Percentiles rank a stretch among this genome's conserved stretches.
Conservation (phyloP, 2,329 filamentous ascomycete species). For the Chaetomium sp. region DNA sequence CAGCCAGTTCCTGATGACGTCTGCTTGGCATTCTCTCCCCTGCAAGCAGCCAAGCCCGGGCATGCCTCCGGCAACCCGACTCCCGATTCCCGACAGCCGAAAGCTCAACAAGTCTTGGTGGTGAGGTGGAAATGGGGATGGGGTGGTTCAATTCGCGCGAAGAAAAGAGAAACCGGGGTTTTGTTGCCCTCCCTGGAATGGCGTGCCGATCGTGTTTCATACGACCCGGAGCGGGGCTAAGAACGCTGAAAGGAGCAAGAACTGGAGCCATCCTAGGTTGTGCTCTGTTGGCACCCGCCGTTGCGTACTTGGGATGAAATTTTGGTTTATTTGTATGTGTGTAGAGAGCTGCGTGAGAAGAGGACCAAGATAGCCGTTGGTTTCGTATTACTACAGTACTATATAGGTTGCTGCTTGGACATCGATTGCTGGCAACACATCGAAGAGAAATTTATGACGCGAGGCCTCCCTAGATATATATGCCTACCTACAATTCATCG, state of each 20-base stretch:
- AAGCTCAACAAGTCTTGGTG: background rate
- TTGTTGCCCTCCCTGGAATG: background rate
- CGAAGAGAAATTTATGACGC: background rate
- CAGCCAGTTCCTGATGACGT: constrained; percentile 17
- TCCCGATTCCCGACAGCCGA: background rate
- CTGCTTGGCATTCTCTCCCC: constrained; percentile 17
- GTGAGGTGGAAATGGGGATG: background rate
- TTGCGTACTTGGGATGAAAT: background rate
- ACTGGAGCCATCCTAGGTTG: background rate
- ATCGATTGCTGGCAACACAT: background rate
- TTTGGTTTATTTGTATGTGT: background rate
- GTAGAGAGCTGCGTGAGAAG: background rate
- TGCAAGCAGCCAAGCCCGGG: constrained; percentile 1
- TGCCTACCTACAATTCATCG: constrained; percentile 48
- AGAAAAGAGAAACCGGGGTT: background rate
- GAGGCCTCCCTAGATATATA: background rate
- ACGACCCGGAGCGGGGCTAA: background rate
- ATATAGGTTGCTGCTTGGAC: background rate
- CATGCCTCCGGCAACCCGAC: background rate
- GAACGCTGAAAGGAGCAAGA: background rate
- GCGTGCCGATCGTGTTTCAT: constrained; percentile 5
- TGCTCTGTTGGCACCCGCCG: background rate
- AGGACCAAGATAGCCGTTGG: background rate
- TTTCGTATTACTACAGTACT: background rate
- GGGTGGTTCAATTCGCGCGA: too few species aligned